Evolutionary conservation across 2,329 filamentous ascomycete genomes (phyloP), one percentile per base, ranked within the genome.

Genomic region (Colletotrichum lini): DNA sequence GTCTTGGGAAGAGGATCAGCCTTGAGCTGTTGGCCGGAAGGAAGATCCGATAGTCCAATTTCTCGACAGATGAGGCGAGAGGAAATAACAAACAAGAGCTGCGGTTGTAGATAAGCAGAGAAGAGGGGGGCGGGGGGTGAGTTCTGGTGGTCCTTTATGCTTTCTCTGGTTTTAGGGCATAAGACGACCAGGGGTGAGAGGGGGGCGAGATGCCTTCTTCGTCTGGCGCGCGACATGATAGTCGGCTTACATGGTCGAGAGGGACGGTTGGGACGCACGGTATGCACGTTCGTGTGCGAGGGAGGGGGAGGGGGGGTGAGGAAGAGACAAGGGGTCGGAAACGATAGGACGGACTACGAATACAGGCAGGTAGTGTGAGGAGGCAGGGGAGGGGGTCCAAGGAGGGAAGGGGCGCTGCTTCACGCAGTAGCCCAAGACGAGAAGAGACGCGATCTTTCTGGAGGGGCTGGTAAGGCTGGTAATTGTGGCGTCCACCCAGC

Each of bases 141-240:
- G 44, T 57, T 23, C 40, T 16, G 42, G 56, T 56, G 62, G 52
- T 38, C 50, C 38, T 70, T 70, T 62, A 70, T 70, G 67, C 50
- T 62, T 67, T 62, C 57, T 52, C 64, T 52, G 26, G 56, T 38
- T 30, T 60, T 67, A 67, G 67, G 64, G 67, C 50, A 61, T 61
- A 44, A 53, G 21, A 52, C 49, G 18, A 35, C 30, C 7, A 38
- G 16, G 49, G 59, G 30, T 13, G 16, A 40, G 21, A 40, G 67
- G 57, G 49, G 47, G 62, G 56, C 49, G 26, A 57, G 67, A 56
- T 70, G 26, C 56, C 40, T 59, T 40, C 40, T 45, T 40, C 40
- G 21, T 57, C 52, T 56, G 4, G 52, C 50, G 40, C 57, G 42
- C 57, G 26, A 57, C 58, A 67, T 56, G 65, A 13, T n/a, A 38